phyloP scores from a whole-genome alignment of 2,329 filamentous ascomycete genomes.

The Fusarium beomiforme region DNA sequence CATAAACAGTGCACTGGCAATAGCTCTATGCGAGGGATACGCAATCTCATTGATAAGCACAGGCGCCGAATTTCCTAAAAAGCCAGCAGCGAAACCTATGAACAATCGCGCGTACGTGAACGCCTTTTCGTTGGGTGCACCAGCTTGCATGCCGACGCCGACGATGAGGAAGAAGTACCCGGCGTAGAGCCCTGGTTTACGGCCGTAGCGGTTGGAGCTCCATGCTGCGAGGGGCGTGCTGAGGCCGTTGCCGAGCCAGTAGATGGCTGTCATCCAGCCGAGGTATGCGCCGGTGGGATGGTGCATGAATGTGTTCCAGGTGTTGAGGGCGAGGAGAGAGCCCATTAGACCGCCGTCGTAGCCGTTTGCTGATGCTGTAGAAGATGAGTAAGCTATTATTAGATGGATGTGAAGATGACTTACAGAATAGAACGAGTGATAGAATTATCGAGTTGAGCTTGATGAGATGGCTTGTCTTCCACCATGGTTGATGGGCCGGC shows the following conservation, averaged over 20 bases:
- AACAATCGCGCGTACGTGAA: background rate
- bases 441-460: conserved; percentile 9
- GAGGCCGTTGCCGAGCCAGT: conserved; percentile 38
- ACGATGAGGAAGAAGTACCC: conserved; percentile 6
- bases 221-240: conserved; percentile 29
- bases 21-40: conserved; percentile 6
- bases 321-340: conserved; percentile 26
- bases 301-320: conserved; percentile 37
- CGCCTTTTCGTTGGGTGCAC: background rate
- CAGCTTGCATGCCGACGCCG: conserved; percentile 5
- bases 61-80: background rate
- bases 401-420: background rate
- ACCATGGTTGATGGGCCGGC: background rate
- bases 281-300: conserved; percentile 31
- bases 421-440: background rate
- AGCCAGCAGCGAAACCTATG: background rate
- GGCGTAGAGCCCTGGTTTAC: background rate
- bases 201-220: conserved; percentile 3
- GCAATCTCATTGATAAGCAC: background rate
- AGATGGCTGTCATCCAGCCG: conserved; percentile 39
- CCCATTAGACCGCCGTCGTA: conserved; percentile 20
- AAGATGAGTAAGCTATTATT: fast-evolving
- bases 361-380: conserved; percentile 9
- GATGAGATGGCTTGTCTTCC: background rate
- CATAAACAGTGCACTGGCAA: conserved; percentile 5